Conservation (phyloP, 2,329 filamentous ascomycete species). For the Fusarium tupiense region DNA sequence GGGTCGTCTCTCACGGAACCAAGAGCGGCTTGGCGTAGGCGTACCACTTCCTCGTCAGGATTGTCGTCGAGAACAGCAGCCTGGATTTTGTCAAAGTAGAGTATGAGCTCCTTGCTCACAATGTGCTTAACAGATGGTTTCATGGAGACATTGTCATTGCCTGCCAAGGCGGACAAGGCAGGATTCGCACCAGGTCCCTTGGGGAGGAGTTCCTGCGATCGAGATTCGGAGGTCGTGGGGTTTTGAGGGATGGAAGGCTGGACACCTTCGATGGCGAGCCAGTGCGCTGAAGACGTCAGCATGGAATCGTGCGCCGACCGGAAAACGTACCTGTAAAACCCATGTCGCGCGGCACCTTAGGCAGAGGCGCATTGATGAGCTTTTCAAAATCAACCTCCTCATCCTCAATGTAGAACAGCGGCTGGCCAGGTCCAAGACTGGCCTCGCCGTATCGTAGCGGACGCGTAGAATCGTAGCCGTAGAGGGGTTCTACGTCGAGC, state of each 20-base stretch:
- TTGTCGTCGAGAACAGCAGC: conserved; percentile 87
- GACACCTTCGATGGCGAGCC: conserved; percentile 96
- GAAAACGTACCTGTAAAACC: conserved; percentile 79
- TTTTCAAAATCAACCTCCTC: conserved; percentile 99
- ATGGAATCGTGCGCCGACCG: neutral
- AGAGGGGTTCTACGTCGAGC: conserved; percentile 92
- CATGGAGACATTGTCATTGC: conserved; percentile 83
- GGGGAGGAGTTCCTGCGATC: conserved; percentile 84
- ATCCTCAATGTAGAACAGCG: conserved; percentile 96
- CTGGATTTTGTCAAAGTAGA: conserved; percentile 97
- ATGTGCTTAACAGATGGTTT: conserved; percentile 96
- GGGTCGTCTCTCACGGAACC: conserved; percentile 89
- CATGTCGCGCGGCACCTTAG: conserved; percentile 92
- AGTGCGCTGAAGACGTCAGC: conserved; percentile 73
- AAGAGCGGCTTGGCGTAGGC: conserved; percentile 83
- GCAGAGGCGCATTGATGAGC: conserved; percentile 93
- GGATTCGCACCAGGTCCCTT: conserved; percentile 91
- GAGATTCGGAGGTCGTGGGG: conserved; percentile 84
- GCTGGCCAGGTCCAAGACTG: conserved; percentile 90
- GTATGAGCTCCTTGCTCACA: conserved; percentile 91
- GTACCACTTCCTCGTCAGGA: conserved; percentile 77
- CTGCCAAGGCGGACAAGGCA: conserved; percentile 81
- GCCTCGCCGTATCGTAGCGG: conserved; percentile 93
- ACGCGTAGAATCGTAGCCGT: conserved; percentile 93
- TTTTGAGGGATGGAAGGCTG: conserved; percentile 98